A percentile compares a stretch with the other conserved stretches of the same genome.
Evolutionary conservation across 2,329 filamentous ascomycete genomes (phyloP).

Genomic region (Diaporthe caulivora): DNA sequence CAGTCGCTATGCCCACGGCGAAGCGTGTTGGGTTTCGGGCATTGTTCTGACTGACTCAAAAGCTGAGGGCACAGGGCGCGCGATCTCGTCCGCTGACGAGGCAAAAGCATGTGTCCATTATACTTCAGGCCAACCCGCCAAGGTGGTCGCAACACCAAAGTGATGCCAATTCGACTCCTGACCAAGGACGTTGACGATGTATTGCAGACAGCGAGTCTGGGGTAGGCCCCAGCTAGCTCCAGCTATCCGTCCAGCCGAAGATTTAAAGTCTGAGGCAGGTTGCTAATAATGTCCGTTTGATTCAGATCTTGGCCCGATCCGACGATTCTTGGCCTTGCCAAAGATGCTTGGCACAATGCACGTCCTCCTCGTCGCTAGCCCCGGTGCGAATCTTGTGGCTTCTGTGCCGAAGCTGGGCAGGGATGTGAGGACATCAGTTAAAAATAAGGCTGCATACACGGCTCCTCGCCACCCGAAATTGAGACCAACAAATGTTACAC

Average conservation of each 20-base stretch:
- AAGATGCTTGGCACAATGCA: constrained; percentile 21
- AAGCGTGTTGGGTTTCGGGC: not conserved
- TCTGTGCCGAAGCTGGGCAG: not conserved
- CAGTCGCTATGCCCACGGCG: not conserved
- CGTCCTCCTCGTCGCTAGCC: not conserved
- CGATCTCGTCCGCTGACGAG: not conserved
- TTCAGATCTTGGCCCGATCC: constrained; percentile 20
- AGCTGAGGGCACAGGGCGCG: not conserved
- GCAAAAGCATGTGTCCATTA: constrained; percentile 2
- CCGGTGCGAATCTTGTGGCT: not conserved
- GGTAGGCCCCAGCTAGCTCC: constrained; percentile 3
- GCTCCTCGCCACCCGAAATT: not conserved
- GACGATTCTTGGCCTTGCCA: constrained; percentile 7
- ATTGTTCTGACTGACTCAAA: constrained; percentile 6
- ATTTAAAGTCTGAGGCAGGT: not conserved
- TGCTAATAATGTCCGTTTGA: constrained; percentile 9
- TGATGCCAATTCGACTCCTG: constrained; percentile 1
- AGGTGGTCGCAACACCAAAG: constrained; percentile 4
- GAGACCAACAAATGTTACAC: not conserved
- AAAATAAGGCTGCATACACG: not conserved
- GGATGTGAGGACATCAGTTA: not conserved
- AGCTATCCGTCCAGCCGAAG: not conserved
- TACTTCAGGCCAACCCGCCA: not conserved
- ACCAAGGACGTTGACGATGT: constrained; percentile 17
- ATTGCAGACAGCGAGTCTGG: constrained; percentile 7